Base-by-base conservation (phyloP, 352 stramenopile species). In the Globisporangium abappressorium region DNA sequence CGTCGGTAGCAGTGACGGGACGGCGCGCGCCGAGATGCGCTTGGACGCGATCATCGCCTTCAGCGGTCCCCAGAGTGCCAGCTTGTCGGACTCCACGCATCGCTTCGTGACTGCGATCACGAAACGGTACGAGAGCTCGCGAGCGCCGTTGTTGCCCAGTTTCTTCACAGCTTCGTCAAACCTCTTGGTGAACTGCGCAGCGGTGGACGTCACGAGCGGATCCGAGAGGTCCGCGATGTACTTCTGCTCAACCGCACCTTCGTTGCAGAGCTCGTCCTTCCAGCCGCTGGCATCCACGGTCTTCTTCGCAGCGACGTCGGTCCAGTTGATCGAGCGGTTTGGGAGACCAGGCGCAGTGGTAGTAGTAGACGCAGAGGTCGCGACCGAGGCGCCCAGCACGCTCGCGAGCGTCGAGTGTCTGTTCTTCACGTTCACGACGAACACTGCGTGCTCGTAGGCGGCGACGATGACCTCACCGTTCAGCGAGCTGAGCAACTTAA, bases 321-420 rank as follows among this genome's bases (percentile, higher is more conserved):
- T 56, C 82, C 84, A 91, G 65, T 80, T 75, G 26, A 86, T 76
- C 12, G 62, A 56, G 33, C 56, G 77, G 64, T 90, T 79, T 8
- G 82, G 82, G 51, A 87, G 69, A 15, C 74, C 70, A 33, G 80
- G 79, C 3, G 70, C 58, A 0, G 56, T 30, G 2, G 57, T 54
- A 28, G 63, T 33, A 12, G 63, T 30, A 6, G 41, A 12, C 3
- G 18, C 43, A 12, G 51, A 24, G 14, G 49, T 1, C 33, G 38
- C 26, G 68, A 66, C 5, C n/a, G 76, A 80, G 4, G 80, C 79
- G 57, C 85, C 85, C 0, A 93, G 60, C 28, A 93, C 85, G 64
- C 82, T 92, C 0, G 84, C 81, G 5, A 93, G 73, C 6, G 85
- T 90, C 46, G 85, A 91, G 68, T 82, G 76, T 70, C 85, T 92